phyloP scores from a whole-genome alignment of 75 land plant genomes.

The Selaginella moellendorffii region DNA sequence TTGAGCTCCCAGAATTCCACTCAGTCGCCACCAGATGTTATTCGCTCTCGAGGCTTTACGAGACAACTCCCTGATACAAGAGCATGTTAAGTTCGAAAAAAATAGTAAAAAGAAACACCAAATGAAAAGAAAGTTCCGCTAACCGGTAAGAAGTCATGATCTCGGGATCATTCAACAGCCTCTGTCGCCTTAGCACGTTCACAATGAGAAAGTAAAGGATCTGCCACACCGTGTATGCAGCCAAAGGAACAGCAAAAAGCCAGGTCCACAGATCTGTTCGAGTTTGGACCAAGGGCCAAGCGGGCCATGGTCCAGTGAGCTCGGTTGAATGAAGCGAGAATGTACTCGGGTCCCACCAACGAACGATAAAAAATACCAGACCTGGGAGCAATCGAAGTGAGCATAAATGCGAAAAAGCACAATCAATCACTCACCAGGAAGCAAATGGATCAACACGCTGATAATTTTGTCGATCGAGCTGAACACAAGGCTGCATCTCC shows the following conservation, averaged over 20 bases:
- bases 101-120: too few species aligned
- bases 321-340: constrained; percentile 33
- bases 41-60: constrained; percentile 7
- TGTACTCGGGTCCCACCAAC: constrained; percentile 76
- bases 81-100: too few species aligned
- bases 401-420: neutral
- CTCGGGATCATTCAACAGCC: constrained; percentile 1
- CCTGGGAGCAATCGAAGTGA: constrained; percentile 33
- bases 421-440: constrained; percentile 56
- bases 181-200: neutral
- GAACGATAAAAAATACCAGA: constrained; percentile 77
- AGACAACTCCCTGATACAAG: constrained; percentile 4
- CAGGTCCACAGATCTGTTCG: neutral
- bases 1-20: constrained; percentile 4
- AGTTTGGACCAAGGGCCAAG: neutral
- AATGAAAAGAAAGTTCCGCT: too few species aligned
- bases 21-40: constrained; percentile 7
- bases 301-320: neutral
- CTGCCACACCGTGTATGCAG: constrained; percentile 1
- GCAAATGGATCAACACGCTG: constrained; percentile 88
- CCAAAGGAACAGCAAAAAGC: neutral
- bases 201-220: constrained; percentile 4
- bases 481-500: constrained; percentile 94
- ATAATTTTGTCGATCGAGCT: constrained; percentile 83
- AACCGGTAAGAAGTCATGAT: constrained; percentile 2